Conservation (phyloP, 1,139 yeast genomes). For the Candida tropicalis region DNA sequence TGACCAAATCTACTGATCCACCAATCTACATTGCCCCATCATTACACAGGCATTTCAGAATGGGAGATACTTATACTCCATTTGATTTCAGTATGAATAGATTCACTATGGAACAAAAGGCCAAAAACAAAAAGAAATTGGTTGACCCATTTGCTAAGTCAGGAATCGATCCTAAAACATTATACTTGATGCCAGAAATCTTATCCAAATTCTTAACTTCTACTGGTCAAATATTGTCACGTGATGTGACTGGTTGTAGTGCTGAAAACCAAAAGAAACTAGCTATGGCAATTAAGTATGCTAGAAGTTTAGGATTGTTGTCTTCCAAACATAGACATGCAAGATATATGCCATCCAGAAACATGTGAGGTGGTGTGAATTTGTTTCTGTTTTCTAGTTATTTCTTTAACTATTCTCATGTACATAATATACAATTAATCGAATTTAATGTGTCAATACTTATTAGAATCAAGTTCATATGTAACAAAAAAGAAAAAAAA, state of each 20-base stretch:
- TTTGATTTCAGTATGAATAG: conserved; percentile 70
- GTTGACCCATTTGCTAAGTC: conserved; percentile 50
- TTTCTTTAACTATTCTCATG: not conserved
- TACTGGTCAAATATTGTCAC: conserved; percentile 68
- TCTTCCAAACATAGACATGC: conserved; percentile 63
- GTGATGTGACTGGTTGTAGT: conserved; percentile 68
- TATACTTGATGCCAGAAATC: conserved; percentile 66
- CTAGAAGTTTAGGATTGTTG: conserved; percentile 68
- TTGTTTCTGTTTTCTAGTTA: not conserved
- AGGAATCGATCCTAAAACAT: conserved; percentile 64
- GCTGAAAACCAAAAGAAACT: conserved; percentile 63
- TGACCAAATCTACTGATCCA: conserved; percentile 25
- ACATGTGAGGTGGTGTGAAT: conserved; percentile 23
- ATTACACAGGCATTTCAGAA: conserved; percentile 43
- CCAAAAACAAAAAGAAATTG: conserved; percentile 18
- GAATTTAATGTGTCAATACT: no score
- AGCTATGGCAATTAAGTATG: conserved; percentile 68
- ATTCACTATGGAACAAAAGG: conserved; percentile 36
- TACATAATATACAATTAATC: not conserved
- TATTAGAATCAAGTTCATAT: no score
- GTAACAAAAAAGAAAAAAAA: no score
- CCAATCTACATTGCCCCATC: conserved; percentile 26
- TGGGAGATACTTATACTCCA: conserved; percentile 63
- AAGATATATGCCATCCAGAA: conserved; percentile 43
- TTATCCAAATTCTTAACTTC: conserved; percentile 59